Base-by-base conservation (phyloP, 805 yeast genomes). In the Osmozyma mogii region DNA sequence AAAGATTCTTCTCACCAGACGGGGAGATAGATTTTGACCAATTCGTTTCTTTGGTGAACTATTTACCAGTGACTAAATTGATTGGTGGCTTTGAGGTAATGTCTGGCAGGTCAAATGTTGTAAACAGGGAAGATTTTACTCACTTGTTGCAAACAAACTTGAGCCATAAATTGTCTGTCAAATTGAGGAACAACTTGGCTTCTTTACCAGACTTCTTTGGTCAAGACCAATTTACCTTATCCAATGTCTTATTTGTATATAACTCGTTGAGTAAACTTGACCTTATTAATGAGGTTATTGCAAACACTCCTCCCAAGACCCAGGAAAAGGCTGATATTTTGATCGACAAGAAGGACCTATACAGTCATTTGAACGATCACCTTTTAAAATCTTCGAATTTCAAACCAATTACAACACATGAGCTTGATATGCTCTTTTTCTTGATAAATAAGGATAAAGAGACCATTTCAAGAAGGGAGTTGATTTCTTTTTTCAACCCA, bases 401-500 rank as follows among this genome's bases (percentile, higher is more conserved):
- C 49, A 61, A 52, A 39, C 67, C 68, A 6, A 49, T 63, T 11
- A 49, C 65, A 18, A 56, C 54, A 24, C 43, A 45, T 10, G 69
- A 64, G 36, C 48, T 64, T 33, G 63, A 64, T 39, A 48, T 64
- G 37, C 49, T 64, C 34, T 64, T 60, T 41, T 53, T 54, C 35
- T 53, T 64, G 38, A 61, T 63, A 36, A 54, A 59, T 42, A 39
- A 48, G 31, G 34, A 43, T 26, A 61, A 55, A 32, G 63, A 63
- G 35, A 47, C 53, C 25, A 66, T 64, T 26, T 49, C 65, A 10
- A 50, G 70, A 43, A 55, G 53, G 37, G 67, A 61, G 31, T 50
- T 64, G 41, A 59, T 64, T 36, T 54, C 62, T 8, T 53, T 52
- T 32, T 72, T 82, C 43, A 77, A 89, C 29, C 84, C 89, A 39